A percentile compares a stretch with the other conserved stretches of the same genome.
These are phyloP conservation scores for Sclerospora graminicola DNA, from an alignment of 352 stramenopile species.

Conservation along the genomic window DNA sequence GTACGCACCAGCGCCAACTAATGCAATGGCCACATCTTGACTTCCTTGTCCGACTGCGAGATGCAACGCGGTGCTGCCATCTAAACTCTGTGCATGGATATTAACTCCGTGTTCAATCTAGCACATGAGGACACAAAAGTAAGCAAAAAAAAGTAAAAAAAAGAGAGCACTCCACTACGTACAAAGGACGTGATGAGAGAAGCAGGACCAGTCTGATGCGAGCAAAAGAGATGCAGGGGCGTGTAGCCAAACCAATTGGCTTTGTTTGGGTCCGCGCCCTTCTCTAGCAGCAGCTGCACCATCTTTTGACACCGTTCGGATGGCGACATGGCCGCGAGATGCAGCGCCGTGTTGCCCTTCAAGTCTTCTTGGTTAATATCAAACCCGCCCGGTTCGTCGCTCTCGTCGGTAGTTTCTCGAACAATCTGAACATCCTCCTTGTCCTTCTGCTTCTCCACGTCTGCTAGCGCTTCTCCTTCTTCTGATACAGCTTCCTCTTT, in stretches of 20 bases:
- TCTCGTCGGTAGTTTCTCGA: background rate
- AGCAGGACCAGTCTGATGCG: conserved; percentile 57
- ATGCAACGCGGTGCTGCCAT: conserved; percentile 77
- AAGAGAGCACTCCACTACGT: conserved; percentile 20
- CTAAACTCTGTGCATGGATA: conserved; percentile 73
- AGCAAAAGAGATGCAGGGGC: conserved; percentile 75
- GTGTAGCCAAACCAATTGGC: conserved; percentile 85
- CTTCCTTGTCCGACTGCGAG: conserved; percentile 66
- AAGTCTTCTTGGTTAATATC: conserved; percentile 76
- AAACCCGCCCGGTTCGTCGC: conserved; percentile 25
- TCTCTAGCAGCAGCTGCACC: conserved; percentile 71
- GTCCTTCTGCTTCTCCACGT: conserved; percentile 4
- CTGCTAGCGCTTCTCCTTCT: conserved; percentile 8
- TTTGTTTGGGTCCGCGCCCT: conserved; percentile 62
- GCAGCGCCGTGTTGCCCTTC: conserved; percentile 76
- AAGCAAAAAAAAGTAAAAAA: background rate
- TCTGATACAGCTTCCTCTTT: conserved; percentile 1
- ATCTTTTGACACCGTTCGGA: conserved; percentile 75
- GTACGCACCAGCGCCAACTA: conserved; percentile 64
- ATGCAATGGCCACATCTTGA: conserved; percentile 54
- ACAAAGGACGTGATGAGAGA: conserved; percentile 76
- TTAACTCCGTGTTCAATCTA: conserved; percentile 73
- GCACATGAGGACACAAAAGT: background rate
- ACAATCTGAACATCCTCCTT: background rate
- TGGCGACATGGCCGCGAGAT: conserved; percentile 77